These are phyloP conservation scores for Ceratocystis alfenasii DNA, from an alignment of 2,329 filamentous ascomycete species.

Conservation along the genomic window DNA sequence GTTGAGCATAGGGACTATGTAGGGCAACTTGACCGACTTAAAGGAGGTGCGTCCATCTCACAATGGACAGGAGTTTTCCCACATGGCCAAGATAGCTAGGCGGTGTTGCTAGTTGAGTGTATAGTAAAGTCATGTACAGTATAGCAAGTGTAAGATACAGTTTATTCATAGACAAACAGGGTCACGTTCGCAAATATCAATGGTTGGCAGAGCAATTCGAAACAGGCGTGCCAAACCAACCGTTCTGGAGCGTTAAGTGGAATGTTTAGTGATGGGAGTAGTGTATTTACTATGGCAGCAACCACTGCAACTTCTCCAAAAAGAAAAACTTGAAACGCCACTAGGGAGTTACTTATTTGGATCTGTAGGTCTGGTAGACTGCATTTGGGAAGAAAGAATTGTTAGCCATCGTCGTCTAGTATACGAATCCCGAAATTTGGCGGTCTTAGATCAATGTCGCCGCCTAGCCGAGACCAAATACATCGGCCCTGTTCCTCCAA, in stretches of 20 bases:
- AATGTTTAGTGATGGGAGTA: conserved; percentile 9
- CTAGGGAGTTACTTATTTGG: conserved; percentile 26
- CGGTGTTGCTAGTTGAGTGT: background rate
- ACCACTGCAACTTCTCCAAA: background rate
- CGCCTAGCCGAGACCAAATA: background rate
- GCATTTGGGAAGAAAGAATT: background rate
- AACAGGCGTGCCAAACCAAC: background rate
- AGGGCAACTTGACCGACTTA: conserved; percentile 3
- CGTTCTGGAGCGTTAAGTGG: background rate
- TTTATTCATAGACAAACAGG: background rate
- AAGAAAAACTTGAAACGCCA: conserved; percentile 1
- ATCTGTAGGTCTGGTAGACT: conserved; percentile 43
- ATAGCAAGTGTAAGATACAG: conserved; percentile 13
- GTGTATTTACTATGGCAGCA: conserved; percentile 14
- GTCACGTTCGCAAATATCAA: conserved; percentile 4
- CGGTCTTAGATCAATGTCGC: background rate
- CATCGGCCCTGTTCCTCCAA: background rate
- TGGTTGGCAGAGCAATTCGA: background rate
- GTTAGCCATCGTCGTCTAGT: background rate
- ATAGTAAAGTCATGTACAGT: conserved; percentile 7
- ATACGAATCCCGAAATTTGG: background rate
- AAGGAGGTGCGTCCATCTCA: conserved; percentile 8
- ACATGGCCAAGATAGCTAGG: background rate
- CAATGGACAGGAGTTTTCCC: conserved; percentile 17
- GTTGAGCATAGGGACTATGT: conserved; percentile 16